Conservation (phyloP, 371 early-diverging fungal genomes). For the Zychaea mexicana region DNA sequence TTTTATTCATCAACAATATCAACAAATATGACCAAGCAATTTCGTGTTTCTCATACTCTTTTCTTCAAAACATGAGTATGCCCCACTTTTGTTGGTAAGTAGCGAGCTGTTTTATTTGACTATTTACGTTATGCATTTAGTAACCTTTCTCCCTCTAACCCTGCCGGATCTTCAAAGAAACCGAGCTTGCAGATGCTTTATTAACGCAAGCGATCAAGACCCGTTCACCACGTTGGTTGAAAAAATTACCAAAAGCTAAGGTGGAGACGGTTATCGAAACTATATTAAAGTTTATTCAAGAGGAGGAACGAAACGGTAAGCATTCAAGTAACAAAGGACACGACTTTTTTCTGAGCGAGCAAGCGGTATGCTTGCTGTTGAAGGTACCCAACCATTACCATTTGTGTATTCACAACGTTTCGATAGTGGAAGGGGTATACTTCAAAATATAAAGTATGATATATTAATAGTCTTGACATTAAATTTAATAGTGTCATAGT, state of each 20-base stretch:
- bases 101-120: neutral
- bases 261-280: constrained; percentile 55
- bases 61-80: constrained; percentile 8
- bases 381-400: too few species aligned
- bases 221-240: constrained; percentile 12
- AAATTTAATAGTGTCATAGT: too few species aligned
- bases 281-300: constrained; percentile 48
- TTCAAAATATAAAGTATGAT: too few species aligned
- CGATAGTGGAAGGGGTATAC: too few species aligned
- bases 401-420: too few species aligned
- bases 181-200: constrained; percentile 5
- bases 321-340: neutral
- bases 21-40: neutral
- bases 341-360: too few species aligned
- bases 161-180: constrained; percentile 9
- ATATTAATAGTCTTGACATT: too few species aligned
- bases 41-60: neutral
- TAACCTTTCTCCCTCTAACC: too few species aligned
- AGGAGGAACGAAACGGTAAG: constrained; percentile 45
- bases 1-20: neutral
- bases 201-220: neutral
- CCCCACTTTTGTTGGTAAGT: constrained; percentile 25
- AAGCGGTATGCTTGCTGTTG: too few species aligned
- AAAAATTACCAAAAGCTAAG: constrained; percentile 26
- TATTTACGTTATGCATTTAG: too few species aligned